These are phyloP conservation scores for Stentor roeselii DNA, from an alignment of 73 alveolate species.

Conservation along the genomic window DNA sequence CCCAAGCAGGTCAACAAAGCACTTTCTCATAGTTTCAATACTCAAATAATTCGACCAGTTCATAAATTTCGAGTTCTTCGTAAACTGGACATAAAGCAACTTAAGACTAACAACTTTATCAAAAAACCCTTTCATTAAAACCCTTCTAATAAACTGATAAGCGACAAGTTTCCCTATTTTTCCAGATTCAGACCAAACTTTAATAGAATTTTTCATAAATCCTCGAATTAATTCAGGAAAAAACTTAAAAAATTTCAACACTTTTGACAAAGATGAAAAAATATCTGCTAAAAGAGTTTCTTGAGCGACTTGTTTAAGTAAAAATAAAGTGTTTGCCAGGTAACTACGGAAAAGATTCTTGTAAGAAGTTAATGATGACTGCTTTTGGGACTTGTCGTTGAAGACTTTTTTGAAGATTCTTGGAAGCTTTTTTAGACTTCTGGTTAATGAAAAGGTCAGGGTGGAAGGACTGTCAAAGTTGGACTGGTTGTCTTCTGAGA, in stretches of 20 bases:
- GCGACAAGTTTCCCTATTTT: not conserved
- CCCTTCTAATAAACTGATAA: conserved; percentile 2
- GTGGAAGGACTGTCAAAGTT: not conserved
- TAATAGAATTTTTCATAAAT: not conserved
- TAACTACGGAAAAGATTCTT: not conserved
- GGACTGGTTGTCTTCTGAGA: not conserved
- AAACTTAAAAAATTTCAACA: not conserved
- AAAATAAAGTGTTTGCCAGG: not conserved
- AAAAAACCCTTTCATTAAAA: not conserved
- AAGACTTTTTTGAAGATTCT: not conserved
- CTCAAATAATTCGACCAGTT: not conserved
- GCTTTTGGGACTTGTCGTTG: not conserved
- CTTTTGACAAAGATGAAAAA: not conserved
- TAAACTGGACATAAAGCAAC: not conserved
- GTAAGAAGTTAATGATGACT: not conserved
- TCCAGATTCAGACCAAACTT: not conserved
- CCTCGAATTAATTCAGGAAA: not conserved
- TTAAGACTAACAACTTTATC: not conserved
- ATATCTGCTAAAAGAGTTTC: not conserved
- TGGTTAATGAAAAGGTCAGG: too few species aligned
- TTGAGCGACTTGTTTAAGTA: not conserved
- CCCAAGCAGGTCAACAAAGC: conserved; percentile 20
- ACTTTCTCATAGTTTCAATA: conserved; percentile 10
- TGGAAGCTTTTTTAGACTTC: not conserved
- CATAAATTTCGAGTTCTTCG: conserved; percentile 14